Base-by-base conservation (phyloP, 768 basidiomycete species). In the Panaeolus cyanescens region DNA sequence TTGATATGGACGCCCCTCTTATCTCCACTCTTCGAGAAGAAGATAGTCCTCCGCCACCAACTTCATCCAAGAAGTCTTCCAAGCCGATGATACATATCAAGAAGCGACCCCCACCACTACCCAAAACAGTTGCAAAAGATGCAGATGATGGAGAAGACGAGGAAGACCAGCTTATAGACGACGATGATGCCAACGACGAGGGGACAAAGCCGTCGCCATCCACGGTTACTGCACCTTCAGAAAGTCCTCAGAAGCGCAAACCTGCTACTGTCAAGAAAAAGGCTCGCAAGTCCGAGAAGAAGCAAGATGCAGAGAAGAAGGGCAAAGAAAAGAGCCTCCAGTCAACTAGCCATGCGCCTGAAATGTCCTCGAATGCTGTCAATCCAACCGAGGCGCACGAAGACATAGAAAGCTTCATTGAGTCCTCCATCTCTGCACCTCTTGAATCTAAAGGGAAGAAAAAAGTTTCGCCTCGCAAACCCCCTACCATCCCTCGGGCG, bases 161-260 rank as follows among this genome's bases (percentile, higher is more conserved):
- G 71, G 89, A 91, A 74, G 91, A 93, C 76, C 86, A 92, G 66
- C 83, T 92, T 65, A 88, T 92, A 65, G 91, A 93, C 72, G 91
- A 91, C 61, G 88, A 89, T 56, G 82, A 83, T 61, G 74, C 74
- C 59, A 68, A 73, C 55, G 72, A 76, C 36, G 74, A 74, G 32
- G 68, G 70, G 20, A 63, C 68, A 61, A 75, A 74, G 59, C 71
- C 75, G 10, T 66, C 75, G 22, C 74, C 76, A 25, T 71, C 73
- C 22, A 60, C 72, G 5, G 62, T 69, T 28, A 40, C 72, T 40
- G 65, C 67, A 32, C 71, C 71, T 60, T 67, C 72, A 31, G 77
- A 84, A 32, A 67, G 77, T 40, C 61, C 74, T 36, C 74, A 80
- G 62, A 86, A 85, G 68, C 80, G 80, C 56, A 87, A 83, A 71